These are phyloP conservation scores for Cytospora piceicola DNA, from an alignment of 2,329 filamentous ascomycete genomes.

Conservation along the genomic window DNA sequence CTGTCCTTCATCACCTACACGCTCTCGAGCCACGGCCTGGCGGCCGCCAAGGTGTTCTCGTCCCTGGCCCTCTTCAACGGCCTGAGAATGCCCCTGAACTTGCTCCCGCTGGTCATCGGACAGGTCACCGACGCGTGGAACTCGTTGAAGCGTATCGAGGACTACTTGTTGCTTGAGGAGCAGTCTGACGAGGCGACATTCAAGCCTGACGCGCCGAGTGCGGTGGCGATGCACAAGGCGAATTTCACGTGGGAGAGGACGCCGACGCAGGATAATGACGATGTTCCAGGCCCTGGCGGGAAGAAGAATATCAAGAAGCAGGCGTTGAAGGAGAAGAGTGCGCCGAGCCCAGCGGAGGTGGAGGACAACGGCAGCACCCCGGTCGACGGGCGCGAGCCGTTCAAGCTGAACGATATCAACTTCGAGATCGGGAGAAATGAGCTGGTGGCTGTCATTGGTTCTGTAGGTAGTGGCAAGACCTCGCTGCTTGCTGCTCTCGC, in stretches of 20 bases:
- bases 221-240: slow-evolving; percentile 72
- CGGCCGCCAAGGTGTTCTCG: slow-evolving; percentile 83
- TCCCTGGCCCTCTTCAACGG: slow-evolving; percentile 93
- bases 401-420: slow-evolving; percentile 71
- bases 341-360: slow-evolving; percentile 36
- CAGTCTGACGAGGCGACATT: slow-evolving; percentile 69
- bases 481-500: slow-evolving; percentile 87
- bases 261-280: slow-evolving; percentile 28
- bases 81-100: slow-evolving; percentile 84
- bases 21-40: slow-evolving; percentile 66
- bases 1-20: slow-evolving; percentile 86
- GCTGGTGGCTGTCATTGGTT: slow-evolving; percentile 81
- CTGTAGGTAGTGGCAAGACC: slow-evolving; percentile 88
- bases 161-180: slow-evolving; percentile 87
- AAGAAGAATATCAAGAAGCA: slow-evolving; percentile 48
- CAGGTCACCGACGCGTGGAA: slow-evolving; percentile 89
- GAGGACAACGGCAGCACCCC: slow-evolving; percentile 57
- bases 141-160: slow-evolving; percentile 82
- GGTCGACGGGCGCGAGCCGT: slow-evolving; percentile 64
- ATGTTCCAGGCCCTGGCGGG: slow-evolving; percentile 36
- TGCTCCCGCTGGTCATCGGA: slow-evolving; percentile 85
- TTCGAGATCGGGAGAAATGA: slow-evolving; percentile 74
- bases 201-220: slow-evolving; percentile 63
- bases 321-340: slow-evolving; percentile 44
- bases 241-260: slow-evolving; percentile 87